Evolutionary conservation across 2,329 filamentous ascomycete species (phyloP).

Genomic region (Alternaria arborescens): DNA sequence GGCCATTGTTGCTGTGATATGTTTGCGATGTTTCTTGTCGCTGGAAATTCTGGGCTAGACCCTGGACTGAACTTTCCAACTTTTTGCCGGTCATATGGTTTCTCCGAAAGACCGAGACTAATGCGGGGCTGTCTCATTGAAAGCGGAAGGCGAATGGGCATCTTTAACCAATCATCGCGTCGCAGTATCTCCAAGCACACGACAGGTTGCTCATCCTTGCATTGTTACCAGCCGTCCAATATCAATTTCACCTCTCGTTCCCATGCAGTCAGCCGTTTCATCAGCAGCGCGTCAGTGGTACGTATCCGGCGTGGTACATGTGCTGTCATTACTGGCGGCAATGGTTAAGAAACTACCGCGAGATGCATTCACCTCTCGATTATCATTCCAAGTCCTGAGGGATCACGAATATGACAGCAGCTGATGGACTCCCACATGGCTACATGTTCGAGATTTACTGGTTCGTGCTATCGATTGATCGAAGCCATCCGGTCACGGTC

Average conservation of each 20-base stretch:
- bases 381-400: background rate
- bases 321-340: background rate
- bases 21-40: slow-evolving; percentile 21
- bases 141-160: slow-evolving; percentile 16
- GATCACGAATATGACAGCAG: background rate
- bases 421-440: background rate
- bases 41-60: slow-evolving; percentile 28
- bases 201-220: slow-evolving; percentile 26
- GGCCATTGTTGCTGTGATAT: slow-evolving; percentile 38
- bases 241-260: slow-evolving; percentile 10
- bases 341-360: background rate
- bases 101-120: slow-evolving; percentile 13
- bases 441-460: background rate
- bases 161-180: slow-evolving; percentile 42
- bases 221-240: slow-evolving; percentile 26
- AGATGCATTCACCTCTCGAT: background rate
- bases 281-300: slow-evolving; percentile 13
- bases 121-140: slow-evolving; percentile 25
- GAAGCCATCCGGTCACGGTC: slow-evolving; percentile 16
- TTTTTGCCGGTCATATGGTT: slow-evolving; percentile 27
- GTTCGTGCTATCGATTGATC: slow-evolving; percentile 13
- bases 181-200: slow-evolving; percentile 26
- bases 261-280: slow-evolving; percentile 19
- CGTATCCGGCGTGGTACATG: background rate
- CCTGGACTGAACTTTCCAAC: slow-evolving; percentile 23